Conservation (phyloP, 768 basidiomycete genomes). For the Cystobasidium ongulense region DNA sequence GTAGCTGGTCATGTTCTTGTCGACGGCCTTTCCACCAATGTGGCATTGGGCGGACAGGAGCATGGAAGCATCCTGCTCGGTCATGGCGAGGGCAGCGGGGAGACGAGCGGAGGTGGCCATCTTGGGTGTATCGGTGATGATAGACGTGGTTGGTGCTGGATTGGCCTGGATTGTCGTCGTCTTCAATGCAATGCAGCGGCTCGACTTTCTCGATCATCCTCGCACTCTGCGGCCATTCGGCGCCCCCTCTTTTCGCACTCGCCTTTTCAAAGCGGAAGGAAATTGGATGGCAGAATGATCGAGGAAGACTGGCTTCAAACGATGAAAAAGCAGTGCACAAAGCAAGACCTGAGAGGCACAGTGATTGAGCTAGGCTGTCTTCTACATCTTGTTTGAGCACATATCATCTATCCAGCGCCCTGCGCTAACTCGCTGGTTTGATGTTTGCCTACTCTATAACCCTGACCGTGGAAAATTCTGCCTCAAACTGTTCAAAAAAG, state of each 20-base stretch:
- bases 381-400: too few species aligned
- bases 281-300: neutral
- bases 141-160: neutral
- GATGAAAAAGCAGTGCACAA: neutral
- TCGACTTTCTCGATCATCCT: neutral
- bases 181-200: neutral
- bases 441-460: too few species aligned
- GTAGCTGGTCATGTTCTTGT: slow-evolving; percentile 97
- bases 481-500: too few species aligned
- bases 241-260: neutral
- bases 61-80: slow-evolving; percentile 94
- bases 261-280: neutral
- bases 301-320: neutral
- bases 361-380: too few species aligned
- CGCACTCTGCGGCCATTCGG: neutral
- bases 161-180: neutral
- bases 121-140: slow-evolving; percentile 30
- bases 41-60: slow-evolving; percentile 87
- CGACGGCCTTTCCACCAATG: slow-evolving; percentile 85
- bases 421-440: too few species aligned
- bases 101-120: slow-evolving; percentile 59
- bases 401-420: too few species aligned
- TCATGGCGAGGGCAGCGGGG: slow-evolving; percentile 82
- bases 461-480: too few species aligned
- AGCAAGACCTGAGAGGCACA: too few species aligned